Conservation (phyloP, 441 rosid species). For the Pelargonium australe region DNA sequence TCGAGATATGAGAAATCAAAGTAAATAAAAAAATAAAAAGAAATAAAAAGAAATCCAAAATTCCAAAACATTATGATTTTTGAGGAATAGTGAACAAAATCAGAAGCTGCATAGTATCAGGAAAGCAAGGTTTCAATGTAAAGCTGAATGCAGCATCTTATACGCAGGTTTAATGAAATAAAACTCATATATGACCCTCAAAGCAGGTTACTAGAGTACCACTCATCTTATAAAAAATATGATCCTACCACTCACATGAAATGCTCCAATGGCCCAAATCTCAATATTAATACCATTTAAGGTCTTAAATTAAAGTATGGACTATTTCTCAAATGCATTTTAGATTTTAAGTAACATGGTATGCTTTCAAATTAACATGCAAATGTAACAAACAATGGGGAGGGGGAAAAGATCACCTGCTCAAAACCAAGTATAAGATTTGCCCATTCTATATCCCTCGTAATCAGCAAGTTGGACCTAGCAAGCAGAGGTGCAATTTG, state of each 20-base stretch:
- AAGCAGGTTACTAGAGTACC: no score
- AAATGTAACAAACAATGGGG: background rate
- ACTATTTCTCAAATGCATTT: background rate
- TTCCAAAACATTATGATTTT: no score
- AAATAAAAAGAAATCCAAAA: no score
- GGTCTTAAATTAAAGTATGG: background rate
- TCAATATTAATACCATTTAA: background rate
- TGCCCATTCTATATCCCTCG: constrained; percentile 98
- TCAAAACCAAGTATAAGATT: constrained; percentile 89
- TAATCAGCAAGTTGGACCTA: constrained; percentile 80
- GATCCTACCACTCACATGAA: background rate
- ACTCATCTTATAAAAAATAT: no score
- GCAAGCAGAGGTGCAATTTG: constrained; percentile 78
- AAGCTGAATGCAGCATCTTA: no score
- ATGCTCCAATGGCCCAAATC: background rate
- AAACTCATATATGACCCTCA: no score
- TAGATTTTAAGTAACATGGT: background rate
- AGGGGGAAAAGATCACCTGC: constrained; percentile 45
- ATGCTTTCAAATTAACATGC: background rate
- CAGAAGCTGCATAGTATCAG: no score
- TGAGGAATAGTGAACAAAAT: no score
- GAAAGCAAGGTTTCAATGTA: no score
- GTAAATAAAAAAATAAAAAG: background rate
- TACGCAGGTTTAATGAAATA: no score
- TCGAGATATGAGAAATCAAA: background rate